Percentiles rank a stretch among this genome's conserved stretches.
phyloP scores from a whole-genome alignment of 352 stramenopile species.

The Phytophthora lateralis region DNA sequence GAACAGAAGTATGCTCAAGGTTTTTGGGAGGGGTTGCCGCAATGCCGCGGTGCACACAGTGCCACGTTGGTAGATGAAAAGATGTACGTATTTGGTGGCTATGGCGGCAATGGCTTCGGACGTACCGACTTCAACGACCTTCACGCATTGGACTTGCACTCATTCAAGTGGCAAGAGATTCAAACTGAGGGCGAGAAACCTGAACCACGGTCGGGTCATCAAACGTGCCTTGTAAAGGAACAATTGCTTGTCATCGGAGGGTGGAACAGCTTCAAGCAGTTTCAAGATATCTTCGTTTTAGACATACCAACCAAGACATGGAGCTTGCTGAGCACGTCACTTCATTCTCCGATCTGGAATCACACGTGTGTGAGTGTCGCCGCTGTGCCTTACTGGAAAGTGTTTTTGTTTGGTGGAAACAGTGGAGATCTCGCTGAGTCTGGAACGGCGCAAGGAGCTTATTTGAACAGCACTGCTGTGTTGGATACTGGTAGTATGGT shows the following conservation, averaged over 20 bases:
- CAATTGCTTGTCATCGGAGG: slow-evolving; percentile 95
- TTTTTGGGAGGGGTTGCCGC: slow-evolving; percentile 90
- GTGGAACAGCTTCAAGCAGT: slow-evolving; percentile 96
- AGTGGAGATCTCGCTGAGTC: slow-evolving; percentile 92
- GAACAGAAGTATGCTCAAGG: slow-evolving; percentile 88
- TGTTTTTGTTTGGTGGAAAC: slow-evolving; percentile 98
- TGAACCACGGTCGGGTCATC: slow-evolving; percentile 93
- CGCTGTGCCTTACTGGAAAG: slow-evolving; percentile 97
- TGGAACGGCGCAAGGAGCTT: slow-evolving; percentile 85
- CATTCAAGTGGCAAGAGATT: slow-evolving; percentile 92
- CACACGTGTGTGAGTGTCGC: slow-evolving; percentile 93
- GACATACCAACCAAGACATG: slow-evolving; percentile 89
- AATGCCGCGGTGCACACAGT: slow-evolving; percentile 92
- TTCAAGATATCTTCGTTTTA: slow-evolving; percentile 96
- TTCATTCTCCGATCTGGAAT: slow-evolving; percentile 91
- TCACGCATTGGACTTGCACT: slow-evolving; percentile 90
- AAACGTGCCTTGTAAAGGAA: slow-evolving; percentile 90
- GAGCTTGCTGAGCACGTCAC: slow-evolving; percentile 63
- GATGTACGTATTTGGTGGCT: slow-evolving; percentile 96
- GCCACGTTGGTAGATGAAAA: slow-evolving; percentile 88
- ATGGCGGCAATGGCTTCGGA: slow-evolving; percentile 95
- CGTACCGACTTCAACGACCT: slow-evolving; percentile 97
- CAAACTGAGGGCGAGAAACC: slow-evolving; percentile 89
- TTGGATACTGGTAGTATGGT: slow-evolving; percentile 92
- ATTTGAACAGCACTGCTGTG: slow-evolving; percentile 91